These are phyloP conservation scores for Gliomastix tumulicola DNA, from an alignment of 2,329 filamentous ascomycete species.

Conservation along the genomic window DNA sequence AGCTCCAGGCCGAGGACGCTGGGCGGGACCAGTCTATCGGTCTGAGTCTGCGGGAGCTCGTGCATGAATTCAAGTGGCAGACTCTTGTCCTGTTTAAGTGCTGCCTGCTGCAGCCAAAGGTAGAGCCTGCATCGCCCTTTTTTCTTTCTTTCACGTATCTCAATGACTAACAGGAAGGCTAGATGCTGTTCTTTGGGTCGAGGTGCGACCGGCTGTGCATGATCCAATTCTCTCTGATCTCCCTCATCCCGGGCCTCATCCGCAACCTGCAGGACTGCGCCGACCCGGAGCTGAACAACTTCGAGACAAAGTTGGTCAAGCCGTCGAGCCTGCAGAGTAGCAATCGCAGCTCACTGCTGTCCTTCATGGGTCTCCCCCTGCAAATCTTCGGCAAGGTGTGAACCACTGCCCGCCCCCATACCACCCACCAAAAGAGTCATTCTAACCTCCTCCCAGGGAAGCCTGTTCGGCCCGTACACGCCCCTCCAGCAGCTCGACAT, in stretches of 20 bases:
- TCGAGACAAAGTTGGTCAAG: slow-evolving; percentile 66
- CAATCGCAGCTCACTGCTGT: slow-evolving; percentile 80
- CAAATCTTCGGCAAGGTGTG: slow-evolving; percentile 87
- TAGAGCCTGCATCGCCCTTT: no score
- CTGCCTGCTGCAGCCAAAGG: slow-evolving; percentile 89
- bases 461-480: slow-evolving; percentile 93
- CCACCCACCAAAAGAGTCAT: slow-evolving; percentile 3
- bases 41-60: slow-evolving; percentile 79
- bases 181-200: slow-evolving; percentile 99
- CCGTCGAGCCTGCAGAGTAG: slow-evolving; percentile 86
- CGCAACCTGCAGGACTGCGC: slow-evolving; percentile 91
- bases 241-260: slow-evolving; percentile 87
- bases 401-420: not conserved
- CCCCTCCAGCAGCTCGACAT: slow-evolving; percentile 93
- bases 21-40: slow-evolving; percentile 85
- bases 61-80: slow-evolving; percentile 92
- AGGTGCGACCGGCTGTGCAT: slow-evolving; percentile 93
- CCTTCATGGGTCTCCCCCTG: slow-evolving; percentile 90
- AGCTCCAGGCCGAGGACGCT: slow-evolving; percentile 52
- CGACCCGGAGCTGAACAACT: slow-evolving; percentile 82
- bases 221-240: slow-evolving; percentile 96
- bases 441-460: slow-evolving; percentile 70
- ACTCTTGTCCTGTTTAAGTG: slow-evolving; percentile 92
- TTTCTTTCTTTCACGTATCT: no score
- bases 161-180: no score